Evolutionary conservation across 2,329 filamentous ascomycete genomes (phyloP), one percentile per base, ranked within the genome.

Genomic region (Blastomyces parvus): DNA sequence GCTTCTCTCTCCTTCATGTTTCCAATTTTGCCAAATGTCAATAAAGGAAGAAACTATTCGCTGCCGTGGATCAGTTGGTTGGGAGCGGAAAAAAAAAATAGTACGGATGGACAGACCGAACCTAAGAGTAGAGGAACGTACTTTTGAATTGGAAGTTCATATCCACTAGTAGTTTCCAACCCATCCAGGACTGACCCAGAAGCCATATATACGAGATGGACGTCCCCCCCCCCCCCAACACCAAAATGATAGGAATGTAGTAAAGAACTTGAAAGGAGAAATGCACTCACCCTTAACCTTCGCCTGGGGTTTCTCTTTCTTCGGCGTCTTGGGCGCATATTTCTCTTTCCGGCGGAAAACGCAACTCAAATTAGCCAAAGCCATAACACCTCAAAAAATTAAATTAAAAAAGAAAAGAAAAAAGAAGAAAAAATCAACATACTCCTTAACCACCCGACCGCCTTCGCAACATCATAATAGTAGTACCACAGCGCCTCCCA

Each of bases 401-500:
- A 33, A 48, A 38, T 22, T 27, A 48, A 33, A 27, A 53, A n/a
- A 33, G 48, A 52, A 27, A 38, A 58, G 9, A 4, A 60, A 33
- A 25, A 53, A 27, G 25, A n/a, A 50, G 19, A 38, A 55, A 17
- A 4, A 42, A 62, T 4, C 33, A 27, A 44, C 75, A 68, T 86
- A 81, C 86, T 88, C 66, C 86, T 84, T 64, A 99, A 77, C 72
- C 95, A 97, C 63, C 84, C 82, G 46, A 95, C 88, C 0, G 90
- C 86, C 76, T 96, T 96, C 63, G 86, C 88, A 38, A 96, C 82
- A 70, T 99, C 92, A 73, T 92, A 97, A 74, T 93, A 97, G 76
- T 97, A 97, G 76, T 99, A 86, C 91, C 91, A 97, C 19, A 99
- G 77, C 0, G 92, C 84, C 65, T 97, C 93, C 73, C 96, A 86